Evolutionary conservation across 2,329 filamentous ascomycete species (phyloP), one percentile per base, ranked within the genome.

Genomic region (Botryotinia globosa): DNA sequence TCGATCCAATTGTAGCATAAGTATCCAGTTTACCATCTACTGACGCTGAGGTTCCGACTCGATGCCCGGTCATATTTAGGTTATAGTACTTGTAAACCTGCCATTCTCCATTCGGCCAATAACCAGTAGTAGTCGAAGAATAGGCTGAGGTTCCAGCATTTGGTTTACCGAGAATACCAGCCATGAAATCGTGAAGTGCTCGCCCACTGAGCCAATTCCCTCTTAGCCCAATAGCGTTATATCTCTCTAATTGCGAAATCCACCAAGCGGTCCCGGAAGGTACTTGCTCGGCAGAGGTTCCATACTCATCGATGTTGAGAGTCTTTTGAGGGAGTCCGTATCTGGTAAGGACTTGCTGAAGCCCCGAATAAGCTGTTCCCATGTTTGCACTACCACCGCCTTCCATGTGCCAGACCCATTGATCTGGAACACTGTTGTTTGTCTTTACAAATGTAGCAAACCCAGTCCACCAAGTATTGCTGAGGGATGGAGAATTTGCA

Each of bases 81-180:
- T 81, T 79, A 76, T 86, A 86, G 77, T 85, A 85, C 70, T 83
- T 83, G 76, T 86, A 86, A 16, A 86, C 81, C 69, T 85, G 83
- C 77, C 80, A 86, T 37, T 84, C 83, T 2, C 82, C 82, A 51
- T 80, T 82, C 2, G 83, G 79, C 59, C 75, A 82, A 75, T 85
- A 85, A 0, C 80, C 82, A 1, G 76, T 77, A 7, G 66, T 77
- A 16, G 74, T 78, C 1, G 72, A 32, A 63, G 66, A 76, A 48
- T 75, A 76, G 16, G 34, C 48, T 18, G 72, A 71, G 48, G 65
- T 74, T 10, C 45, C 54, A 10, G 74, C 73, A 67, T 76, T 69
- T 16, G 73, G 72, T 44, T 78, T 78, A 6, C 70, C 72, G 3
- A 78, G 37, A n/a, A 79, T 51, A 29, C 71, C 73, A 7, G 73